phyloP scores from a whole-genome alignment of 2,329 filamentous ascomycete species.

The Drechslerella dactyloides region DNA sequence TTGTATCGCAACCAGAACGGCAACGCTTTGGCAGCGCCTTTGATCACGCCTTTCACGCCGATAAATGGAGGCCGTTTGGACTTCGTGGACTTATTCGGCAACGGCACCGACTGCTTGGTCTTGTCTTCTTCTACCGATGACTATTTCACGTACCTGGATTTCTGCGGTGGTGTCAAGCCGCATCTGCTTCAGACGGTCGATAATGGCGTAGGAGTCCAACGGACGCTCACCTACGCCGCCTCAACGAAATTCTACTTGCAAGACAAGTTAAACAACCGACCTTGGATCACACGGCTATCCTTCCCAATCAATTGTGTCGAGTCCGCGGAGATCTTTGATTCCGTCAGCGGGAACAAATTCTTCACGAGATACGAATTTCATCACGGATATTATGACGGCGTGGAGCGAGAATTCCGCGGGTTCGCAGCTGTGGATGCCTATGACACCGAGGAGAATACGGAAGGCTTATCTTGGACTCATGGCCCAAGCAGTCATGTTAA shows the following conservation, averaged over 20 bases:
- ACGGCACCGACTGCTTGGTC: constrained; percentile 31
- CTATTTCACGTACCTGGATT: constrained; percentile 20
- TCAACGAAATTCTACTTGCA: constrained; percentile 39
- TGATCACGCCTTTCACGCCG: not conserved
- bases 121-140: not conserved
- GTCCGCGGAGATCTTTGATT: not conserved
- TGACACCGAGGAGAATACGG: constrained; percentile 35
- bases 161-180: constrained; percentile 19
- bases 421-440: constrained; percentile 48
- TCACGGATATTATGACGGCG: constrained; percentile 46
- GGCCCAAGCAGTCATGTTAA: constrained; percentile 5
- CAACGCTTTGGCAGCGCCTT: constrained; percentile 2
- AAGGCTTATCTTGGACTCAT: constrained; percentile 3
- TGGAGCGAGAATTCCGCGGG: constrained; percentile 49
- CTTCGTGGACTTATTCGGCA: constrained; percentile 34
- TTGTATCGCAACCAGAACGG: constrained; percentile 23
- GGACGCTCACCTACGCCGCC: constrained; percentile 13
- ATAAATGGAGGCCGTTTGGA: not conserved
- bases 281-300: constrained; percentile 31
- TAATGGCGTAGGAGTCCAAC: constrained; percentile 23
- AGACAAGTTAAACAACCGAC: constrained; percentile 19
- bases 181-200: constrained; percentile 7
- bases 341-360: not conserved
- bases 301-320: constrained; percentile 33
- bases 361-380: constrained; percentile 41